phyloP scores from a whole-genome alignment of 2,329 filamentous ascomycete genomes.

The Xylariales sp. region DNA sequence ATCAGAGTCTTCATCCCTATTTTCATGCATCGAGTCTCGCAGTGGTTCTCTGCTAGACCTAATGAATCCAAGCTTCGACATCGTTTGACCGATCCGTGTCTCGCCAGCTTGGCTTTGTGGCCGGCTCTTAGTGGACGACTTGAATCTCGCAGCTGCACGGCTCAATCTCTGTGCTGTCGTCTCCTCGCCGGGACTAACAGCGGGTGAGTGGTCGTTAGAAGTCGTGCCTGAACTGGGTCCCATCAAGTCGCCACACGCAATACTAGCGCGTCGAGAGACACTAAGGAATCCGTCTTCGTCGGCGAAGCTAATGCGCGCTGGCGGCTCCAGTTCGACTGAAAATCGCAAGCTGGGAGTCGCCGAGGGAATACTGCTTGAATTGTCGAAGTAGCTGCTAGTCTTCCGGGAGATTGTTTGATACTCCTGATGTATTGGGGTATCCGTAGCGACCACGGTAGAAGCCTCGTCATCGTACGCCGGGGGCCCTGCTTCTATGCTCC shows the following conservation, averaged over 20 bases:
- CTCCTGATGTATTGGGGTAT: slow-evolving; percentile 45
- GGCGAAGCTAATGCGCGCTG: slow-evolving; percentile 61
- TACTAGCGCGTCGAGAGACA: slow-evolving; percentile 60
- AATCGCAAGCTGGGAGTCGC: slow-evolving; percentile 64
- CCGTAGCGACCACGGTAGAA: slow-evolving; percentile 54
- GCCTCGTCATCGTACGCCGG: slow-evolving; percentile 70
- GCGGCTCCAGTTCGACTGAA: slow-evolving; percentile 65
- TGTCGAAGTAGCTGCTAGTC: slow-evolving; percentile 61
- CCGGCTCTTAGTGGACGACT: slow-evolving; percentile 62
- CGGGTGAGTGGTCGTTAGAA: slow-evolving; percentile 53
- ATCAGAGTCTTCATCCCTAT: slow-evolving; percentile 45
- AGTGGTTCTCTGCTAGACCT: slow-evolving; percentile 63
- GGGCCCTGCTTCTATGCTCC: slow-evolving; percentile 61
- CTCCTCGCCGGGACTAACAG: slow-evolving; percentile 64
- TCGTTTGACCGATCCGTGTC: slow-evolving; percentile 66
- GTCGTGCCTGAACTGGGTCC: slow-evolving; percentile 54
- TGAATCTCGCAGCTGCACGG: slow-evolving; percentile 67
- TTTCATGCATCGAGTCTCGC: slow-evolving; percentile 47
- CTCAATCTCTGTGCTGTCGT: slow-evolving; percentile 65
- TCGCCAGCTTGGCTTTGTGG: slow-evolving; percentile 70
- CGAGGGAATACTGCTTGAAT: slow-evolving; percentile 49
- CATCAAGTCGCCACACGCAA: slow-evolving; percentile 60
- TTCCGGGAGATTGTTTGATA: slow-evolving; percentile 50
- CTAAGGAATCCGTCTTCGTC: slow-evolving; percentile 55
- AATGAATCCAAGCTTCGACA: slow-evolving; percentile 66